Evolutionary conservation across 495 filamentous ascomycete genomes (phyloP).

Genomic region (Durotheca rogersii): DNA sequence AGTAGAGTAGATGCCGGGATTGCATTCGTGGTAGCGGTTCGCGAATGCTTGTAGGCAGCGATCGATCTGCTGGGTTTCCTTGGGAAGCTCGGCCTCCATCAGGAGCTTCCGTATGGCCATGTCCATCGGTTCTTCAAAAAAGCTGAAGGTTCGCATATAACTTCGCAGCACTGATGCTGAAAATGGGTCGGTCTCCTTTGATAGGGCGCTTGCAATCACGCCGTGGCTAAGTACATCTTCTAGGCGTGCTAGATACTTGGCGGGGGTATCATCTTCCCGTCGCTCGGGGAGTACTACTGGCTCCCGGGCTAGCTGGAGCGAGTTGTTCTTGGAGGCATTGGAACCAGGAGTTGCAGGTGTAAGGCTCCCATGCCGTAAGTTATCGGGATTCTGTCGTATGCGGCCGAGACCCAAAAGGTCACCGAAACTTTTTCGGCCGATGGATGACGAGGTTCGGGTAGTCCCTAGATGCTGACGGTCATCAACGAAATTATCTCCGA

Average conservation of each 20-base stretch:
- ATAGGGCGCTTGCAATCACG: conserved; percentile 75
- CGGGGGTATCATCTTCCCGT: conserved; percentile 85
- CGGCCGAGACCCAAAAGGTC: conserved; percentile 78
- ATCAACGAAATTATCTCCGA: conserved; percentile 60
- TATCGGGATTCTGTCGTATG: conserved; percentile 75
- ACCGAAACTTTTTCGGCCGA: conserved; percentile 84
- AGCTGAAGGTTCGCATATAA: conserved; percentile 91
- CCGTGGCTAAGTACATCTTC: conserved; percentile 76
- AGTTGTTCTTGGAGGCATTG: conserved; percentile 68
- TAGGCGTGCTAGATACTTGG: conserved; percentile 79
- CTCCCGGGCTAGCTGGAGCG: conserved; percentile 60
- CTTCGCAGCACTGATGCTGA: conserved; percentile 79
- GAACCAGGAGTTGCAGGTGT: conserved; percentile 66
- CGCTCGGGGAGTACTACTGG: conserved; percentile 73
- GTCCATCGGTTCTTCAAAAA: conserved; percentile 94
- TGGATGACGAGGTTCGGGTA: conserved; percentile 76
- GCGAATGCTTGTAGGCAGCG: conserved; percentile 91
- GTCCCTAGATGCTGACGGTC: conserved; percentile 57
- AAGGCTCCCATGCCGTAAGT: conserved; percentile 59
- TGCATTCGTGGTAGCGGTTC: conserved; percentile 96
- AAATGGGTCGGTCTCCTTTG: conserved; percentile 82
- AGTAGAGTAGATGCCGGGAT: conserved; percentile 88
- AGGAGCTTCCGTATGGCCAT: conserved; percentile 94
- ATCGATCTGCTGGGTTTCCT: conserved; percentile 98
- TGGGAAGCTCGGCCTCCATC: conserved; percentile 94